Evolutionary conservation across 176 grass and related monocot genomes (phyloP), one percentile per base, ranked within the genome.

Genomic region (Oryza meridionalis): DNA sequence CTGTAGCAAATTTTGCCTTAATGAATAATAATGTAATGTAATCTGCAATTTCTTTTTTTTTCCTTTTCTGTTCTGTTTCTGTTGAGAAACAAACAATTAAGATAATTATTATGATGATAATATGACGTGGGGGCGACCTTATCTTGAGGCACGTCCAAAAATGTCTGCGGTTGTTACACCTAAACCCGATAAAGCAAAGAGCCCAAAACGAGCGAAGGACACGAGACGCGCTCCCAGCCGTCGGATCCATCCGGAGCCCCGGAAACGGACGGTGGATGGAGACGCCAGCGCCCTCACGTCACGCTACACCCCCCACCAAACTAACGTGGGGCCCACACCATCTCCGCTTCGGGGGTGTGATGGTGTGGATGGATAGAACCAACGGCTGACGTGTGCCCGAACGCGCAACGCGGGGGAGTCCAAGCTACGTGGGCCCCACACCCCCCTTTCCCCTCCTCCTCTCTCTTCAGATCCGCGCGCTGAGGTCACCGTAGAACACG

Each of bases 351-450:
- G 19, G 53, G 53, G 1, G 13, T 49, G 13, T 5, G 29, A 31
- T 31, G 29, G 29, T 31, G 29, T 31, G 29, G 29, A 31, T 31
- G 2, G 50, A 81, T 53, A 15, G 32, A 65, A 71, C 71, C 11
- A 66, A 51, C 77, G 72, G 82, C 70, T 68, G 76, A 84, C 67
- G 50, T 47, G 62, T 59, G 7, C 35, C 69, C 3, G 35, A 19
- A 11, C 72, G 75, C 59, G 8, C 16, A 21, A 27, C 9, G 53
- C 58, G 55, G 72, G 72, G 51, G 32, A 1, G 72, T 72, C 77
- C 13, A 71, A 0, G 17, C 6, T 58, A 10, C 45, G 84, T 11
- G 84, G 88, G 74, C 59, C 84, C 79, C 73, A 67, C 73, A 17
- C 46, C 46, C 12, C 45, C 16, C 50, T 19, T 26, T 27, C 0